A percentile compares a stretch with the other conserved stretches of the same genome.
Evolutionary conservation across 202 grass and related monocot species (phyloP).

Genomic region (Bolboschoenoplectus hybrid): DNA sequence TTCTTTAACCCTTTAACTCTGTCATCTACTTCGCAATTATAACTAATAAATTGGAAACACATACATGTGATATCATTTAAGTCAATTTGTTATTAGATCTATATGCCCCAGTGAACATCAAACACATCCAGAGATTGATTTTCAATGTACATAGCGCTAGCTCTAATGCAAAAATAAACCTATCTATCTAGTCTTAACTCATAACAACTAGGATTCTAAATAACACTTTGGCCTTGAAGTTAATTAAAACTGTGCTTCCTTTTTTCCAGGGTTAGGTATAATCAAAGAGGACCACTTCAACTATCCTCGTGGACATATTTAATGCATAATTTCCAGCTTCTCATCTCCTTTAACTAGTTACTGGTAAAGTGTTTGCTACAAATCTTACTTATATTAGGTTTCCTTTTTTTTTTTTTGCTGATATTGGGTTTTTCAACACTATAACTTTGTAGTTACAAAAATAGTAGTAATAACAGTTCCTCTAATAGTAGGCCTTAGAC

Average conservation of each 20-base stretch:
- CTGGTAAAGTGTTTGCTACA: constrained; percentile 44
- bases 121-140: constrained; percentile 23
- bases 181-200: constrained; percentile 57
- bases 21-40: constrained; percentile 30
- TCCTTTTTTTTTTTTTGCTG: constrained; percentile 33
- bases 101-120: constrained; percentile 37
- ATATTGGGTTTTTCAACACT: background rate
- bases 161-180: constrained; percentile 35
- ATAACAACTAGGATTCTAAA: constrained; percentile 44
- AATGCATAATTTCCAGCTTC: constrained; percentile 70
- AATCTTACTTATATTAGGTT: constrained; percentile 34
- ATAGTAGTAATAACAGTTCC: background rate
- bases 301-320: constrained; percentile 63
- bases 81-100: constrained; percentile 64
- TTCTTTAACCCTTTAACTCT: constrained; percentile 24
- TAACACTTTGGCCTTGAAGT: constrained; percentile 44
- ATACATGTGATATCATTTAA: constrained; percentile 50
- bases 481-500: background rate
- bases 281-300: constrained; percentile 63
- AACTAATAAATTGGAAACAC: constrained; percentile 37
- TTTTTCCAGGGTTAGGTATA: constrained; percentile 50
- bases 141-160: no score
- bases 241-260: constrained; percentile 42
- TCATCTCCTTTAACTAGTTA: constrained; percentile 58
- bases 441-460: background rate